These are phyloP conservation scores for Neurospora pannonica DNA, from an alignment of 495 filamentous ascomycete species.

Conservation along the genomic window DNA sequence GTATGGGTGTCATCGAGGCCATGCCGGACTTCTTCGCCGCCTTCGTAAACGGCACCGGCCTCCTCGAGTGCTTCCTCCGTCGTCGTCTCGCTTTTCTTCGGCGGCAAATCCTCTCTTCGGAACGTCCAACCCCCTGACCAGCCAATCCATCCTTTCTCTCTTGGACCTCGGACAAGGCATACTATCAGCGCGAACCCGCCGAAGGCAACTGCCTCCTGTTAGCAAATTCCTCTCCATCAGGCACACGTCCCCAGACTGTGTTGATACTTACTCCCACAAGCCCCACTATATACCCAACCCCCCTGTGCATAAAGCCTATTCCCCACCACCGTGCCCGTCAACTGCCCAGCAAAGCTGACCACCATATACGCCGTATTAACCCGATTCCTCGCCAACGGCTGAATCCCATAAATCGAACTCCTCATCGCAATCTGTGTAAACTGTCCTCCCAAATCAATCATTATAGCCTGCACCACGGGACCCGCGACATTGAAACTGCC, in stretches of 20 bases:
- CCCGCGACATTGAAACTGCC: constrained; percentile 59
- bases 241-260: background rate
- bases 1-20: background rate
- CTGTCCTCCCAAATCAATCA: constrained; percentile 65
- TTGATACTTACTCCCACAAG: constrained; percentile 40
- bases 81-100: constrained; percentile 3
- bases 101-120: constrained; percentile 22
- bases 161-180: constrained; percentile 51
- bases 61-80: constrained; percentile 10
- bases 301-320: constrained; percentile 58
- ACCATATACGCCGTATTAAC: constrained; percentile 84
- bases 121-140: constrained; percentile 62
- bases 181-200: constrained; percentile 50
- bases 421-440: constrained; percentile 69
- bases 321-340: constrained; percentile 65
- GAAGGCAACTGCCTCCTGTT: constrained; percentile 40
- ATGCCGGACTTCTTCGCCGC: background rate
- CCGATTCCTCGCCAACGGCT: constrained; percentile 62
- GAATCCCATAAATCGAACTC: constrained; percentile 58
- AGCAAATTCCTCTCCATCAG: background rate
- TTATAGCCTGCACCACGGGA: constrained; percentile 63
- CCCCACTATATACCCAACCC: constrained; percentile 63
- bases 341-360: constrained; percentile 60
- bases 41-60: background rate
- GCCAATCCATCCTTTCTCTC: constrained; percentile 64